Evolutionary conservation across 331 rosid species (phyloP), one percentile per base, ranked within the genome.

Genomic region (Rhamnella rubrinervis): DNA sequence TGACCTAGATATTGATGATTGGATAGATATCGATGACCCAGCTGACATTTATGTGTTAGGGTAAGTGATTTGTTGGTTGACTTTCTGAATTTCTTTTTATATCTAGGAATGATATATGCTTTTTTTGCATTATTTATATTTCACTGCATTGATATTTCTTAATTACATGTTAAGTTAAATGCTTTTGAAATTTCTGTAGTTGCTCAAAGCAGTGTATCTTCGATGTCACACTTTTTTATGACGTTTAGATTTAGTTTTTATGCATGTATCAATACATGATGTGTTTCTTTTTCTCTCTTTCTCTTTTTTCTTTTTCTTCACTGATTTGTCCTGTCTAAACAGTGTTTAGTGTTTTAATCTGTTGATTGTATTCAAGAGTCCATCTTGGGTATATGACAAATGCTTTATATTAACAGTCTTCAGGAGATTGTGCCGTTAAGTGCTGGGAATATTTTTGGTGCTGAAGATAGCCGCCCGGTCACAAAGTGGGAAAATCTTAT

Each of bases 21-120:
- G 96, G 97, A 76, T 95, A 13, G 88, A 84, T 46, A 75, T 80
- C 65, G 65, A 78, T 39, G 95, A 87, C 63, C 97, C 98, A 44
- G 97, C 98, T 67, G 98, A 95, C 73, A 84, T 95, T 75, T 95
- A 95, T 75, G 96, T 95, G 68, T 82, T 95, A 8, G 98, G 98
- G 98, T 91, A 80, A 75, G 86, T 74, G 57, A 46, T 61, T 62
- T 40, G 12, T 56, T n/a, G 26, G 37, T 65, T 66, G 71, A 47
- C 55, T 64, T 51, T 51, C 28, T 15, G 5, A 19, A 41, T 9
- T 68, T 58, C 44, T 39, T 68, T 28, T 55, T 26, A 25, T 35
- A 60, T 55, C 53, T 52, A 46, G 72, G 66, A 67, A 63, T 53
- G 63, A 7, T 67, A 51, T 53, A 20, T 62, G 73, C 61, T 25